A percentile compares a stretch with the other conserved stretches of the same genome.
These are phyloP conservation scores for Monilinia laxa DNA, from an alignment of 2,329 filamentous ascomycete genomes.

Conservation along the genomic window DNA sequence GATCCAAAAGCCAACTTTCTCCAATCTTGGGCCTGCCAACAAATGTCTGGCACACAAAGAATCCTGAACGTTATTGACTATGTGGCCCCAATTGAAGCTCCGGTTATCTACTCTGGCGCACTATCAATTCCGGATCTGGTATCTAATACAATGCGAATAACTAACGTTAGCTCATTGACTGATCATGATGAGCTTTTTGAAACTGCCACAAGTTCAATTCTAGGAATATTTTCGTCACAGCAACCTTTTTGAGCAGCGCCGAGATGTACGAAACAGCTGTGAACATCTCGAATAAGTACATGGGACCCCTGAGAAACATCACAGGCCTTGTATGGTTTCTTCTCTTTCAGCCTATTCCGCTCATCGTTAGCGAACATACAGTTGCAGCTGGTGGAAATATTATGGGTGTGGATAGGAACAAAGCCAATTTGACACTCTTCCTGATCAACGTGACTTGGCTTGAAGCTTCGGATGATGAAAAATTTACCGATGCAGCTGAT, in stretches of 20 bases:
- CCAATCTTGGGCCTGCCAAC: background rate
- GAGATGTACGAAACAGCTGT: background rate
- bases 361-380: background rate
- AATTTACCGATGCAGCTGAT: constrained; percentile 12
- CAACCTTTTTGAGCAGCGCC: constrained; percentile 9
- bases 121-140: constrained; percentile 18
- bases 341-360: constrained; percentile 1
- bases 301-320: background rate
- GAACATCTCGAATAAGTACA: background rate
- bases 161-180: constrained; percentile 22
- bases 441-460: background rate
- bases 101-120: background rate
- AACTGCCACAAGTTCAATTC: background rate
- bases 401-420: background rate
- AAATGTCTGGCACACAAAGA: background rate
- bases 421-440: constrained; percentile 1
- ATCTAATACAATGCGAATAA: constrained; percentile 24
- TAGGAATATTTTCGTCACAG: background rate
- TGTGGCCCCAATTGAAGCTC: background rate
- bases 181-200: background rate
- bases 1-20: background rate
- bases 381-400: background rate
- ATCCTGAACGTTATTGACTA: background rate
- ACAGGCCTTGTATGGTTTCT: background rate
- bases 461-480: constrained; percentile 8